Percentiles rank a stretch among this genome's conserved stretches.
These are phyloP conservation scores for Fibroporia radiculosa DNA, from an alignment of 768 basidiomycete genomes.

Conservation along the genomic window DNA sequence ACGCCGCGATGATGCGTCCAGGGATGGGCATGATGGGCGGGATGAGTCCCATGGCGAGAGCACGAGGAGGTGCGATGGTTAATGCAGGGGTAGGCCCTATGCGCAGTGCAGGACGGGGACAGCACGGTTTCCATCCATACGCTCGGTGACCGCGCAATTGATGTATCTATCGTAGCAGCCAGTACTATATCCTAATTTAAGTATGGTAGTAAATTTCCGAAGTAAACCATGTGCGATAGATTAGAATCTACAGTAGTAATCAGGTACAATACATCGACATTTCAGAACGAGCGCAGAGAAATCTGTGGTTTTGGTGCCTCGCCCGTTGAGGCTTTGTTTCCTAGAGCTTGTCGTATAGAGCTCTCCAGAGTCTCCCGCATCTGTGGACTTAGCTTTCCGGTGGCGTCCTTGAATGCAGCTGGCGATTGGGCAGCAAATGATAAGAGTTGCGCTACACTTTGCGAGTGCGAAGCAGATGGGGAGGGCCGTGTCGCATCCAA, in stretches of 20 bases:
- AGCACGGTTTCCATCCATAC: conserved; percentile 74
- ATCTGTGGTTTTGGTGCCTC: conserved; percentile 62
- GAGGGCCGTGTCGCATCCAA: conserved; percentile 44
- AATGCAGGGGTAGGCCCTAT: conserved; percentile 58
- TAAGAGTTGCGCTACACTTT: conserved; percentile 62
- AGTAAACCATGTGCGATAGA: no score
- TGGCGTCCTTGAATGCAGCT: conserved; percentile 77
- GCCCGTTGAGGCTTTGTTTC: conserved; percentile 28
- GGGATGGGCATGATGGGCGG: conserved; percentile 22
- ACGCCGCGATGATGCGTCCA: conserved; percentile 13
- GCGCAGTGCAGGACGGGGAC: conserved; percentile 53
- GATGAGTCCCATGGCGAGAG: conserved; percentile 25
- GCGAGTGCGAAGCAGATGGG: conserved; percentile 40
- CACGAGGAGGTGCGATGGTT: conserved; percentile 41
- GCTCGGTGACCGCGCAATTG: no score
- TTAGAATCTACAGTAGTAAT: conserved; percentile 1
- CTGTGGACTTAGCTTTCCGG: conserved; percentile 51
- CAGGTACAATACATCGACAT: neutral
- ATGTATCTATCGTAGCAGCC: no score
- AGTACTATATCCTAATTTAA: no score
- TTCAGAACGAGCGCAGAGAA: conserved; percentile 63
- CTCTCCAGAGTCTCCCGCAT: conserved; percentile 62
- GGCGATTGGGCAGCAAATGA: conserved; percentile 66
- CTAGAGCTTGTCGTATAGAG: conserved; percentile 70
- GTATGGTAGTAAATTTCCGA: no score